These are phyloP conservation scores for Gentiana straminea DNA, from an alignment of 257 asterid genomes.

Conservation along the genomic window DNA sequence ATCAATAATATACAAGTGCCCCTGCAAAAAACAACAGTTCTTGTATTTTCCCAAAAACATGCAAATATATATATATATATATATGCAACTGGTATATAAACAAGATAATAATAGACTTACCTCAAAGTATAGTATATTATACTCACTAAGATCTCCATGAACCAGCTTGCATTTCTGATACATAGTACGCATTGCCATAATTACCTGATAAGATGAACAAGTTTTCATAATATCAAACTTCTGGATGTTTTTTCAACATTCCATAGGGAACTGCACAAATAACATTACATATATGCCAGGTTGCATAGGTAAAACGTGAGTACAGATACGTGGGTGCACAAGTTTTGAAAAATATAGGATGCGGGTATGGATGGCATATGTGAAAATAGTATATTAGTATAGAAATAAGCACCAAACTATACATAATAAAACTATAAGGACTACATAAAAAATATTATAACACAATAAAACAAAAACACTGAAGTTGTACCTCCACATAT, in stretches of 20 bases:
- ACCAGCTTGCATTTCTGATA: constrained; percentile 96
- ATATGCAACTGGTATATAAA: neutral
- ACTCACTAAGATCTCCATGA: constrained; percentile 95
- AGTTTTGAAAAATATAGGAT: no score
- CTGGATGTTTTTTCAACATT: no score
- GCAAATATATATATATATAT: neutral
- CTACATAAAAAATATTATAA: no score
- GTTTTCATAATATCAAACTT: neutral
- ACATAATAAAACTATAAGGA: no score
- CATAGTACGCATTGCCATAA: constrained; percentile 63
- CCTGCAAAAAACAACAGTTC: constrained; percentile 29
- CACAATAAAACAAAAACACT: neutral
- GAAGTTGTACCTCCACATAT: constrained; percentile 61
- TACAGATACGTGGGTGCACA: no score
- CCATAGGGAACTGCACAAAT: no score
- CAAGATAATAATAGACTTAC: constrained; percentile 21
- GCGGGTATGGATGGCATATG: no score
- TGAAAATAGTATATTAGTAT: no score
- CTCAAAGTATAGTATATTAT: constrained; percentile 81
- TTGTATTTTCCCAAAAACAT: neutral
- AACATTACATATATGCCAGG: no score
- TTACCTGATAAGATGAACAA: constrained; percentile 34
- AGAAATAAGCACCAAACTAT: no score
- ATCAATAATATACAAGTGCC: constrained; percentile 84
- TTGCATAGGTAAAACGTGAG: no score